Evolutionary conservation across 345 rosid species (phyloP).

Genomic region (Conringia planisiliqua): DNA sequence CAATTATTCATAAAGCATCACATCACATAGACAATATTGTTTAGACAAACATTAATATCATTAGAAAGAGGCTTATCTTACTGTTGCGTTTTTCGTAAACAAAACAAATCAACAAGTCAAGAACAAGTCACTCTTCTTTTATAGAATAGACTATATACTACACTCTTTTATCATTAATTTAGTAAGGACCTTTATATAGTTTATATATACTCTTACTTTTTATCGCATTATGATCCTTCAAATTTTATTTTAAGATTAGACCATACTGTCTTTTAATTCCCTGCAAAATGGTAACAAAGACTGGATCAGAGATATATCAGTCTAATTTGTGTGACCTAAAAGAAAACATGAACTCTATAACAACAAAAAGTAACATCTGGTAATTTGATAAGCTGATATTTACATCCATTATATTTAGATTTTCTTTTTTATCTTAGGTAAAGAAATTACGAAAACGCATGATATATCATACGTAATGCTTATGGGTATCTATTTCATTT

Average conservation of each 20-base stretch:
- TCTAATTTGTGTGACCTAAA: background rate
- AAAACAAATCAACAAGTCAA: conserved; percentile 10
- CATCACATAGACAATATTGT: background rate
- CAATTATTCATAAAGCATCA: conserved; percentile 4
- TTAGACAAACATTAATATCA: background rate
- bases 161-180: background rate
- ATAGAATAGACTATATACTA: background rate
- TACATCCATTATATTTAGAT: background rate
- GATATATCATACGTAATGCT: background rate
- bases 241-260: background rate
- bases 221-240: background rate
- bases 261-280: conserved; percentile 3
- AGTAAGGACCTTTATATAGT: background rate
- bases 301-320: background rate
- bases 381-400: background rate
- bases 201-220: background rate
- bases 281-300: conserved; percentile 16
- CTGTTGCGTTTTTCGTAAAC: conserved; percentile 2
- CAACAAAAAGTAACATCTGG: background rate
- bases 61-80: background rate
- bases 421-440: background rate
- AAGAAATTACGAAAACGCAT: background rate
- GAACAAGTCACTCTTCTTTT: conserved; percentile 9
- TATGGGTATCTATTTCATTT: background rate
- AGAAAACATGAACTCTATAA: background rate